Percentiles rank a stretch among this genome's conserved stretches.
Conservation (phyloP, 805 yeast species). For the Saccharomycopsis olivae region DNA sequence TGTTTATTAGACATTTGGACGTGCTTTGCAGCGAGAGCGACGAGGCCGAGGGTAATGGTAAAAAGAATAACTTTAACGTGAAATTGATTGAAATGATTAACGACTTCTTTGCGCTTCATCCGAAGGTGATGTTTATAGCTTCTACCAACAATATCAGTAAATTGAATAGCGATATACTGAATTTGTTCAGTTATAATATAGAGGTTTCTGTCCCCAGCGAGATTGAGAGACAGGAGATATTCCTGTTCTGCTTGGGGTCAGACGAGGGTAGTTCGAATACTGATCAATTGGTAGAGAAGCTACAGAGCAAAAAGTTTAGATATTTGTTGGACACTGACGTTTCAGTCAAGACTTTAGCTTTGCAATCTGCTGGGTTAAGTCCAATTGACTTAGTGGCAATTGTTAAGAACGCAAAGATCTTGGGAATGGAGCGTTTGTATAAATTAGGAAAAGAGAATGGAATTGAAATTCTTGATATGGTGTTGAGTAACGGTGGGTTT, state of each 20-base stretch:
- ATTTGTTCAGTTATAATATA: conserved; percentile 66
- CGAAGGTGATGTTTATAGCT: conserved; percentile 44
- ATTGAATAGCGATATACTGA: conserved; percentile 54
- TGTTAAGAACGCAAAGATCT: conserved; percentile 49
- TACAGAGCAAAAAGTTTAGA: neutral
- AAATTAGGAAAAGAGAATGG: conserved; percentile 14
- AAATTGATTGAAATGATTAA: conserved; percentile 49
- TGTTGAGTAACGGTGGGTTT: conserved; percentile 45
- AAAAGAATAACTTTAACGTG: conserved; percentile 35
- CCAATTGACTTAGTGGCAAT: conserved; percentile 74
- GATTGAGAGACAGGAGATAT: conserved; percentile 54
- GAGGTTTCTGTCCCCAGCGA: conserved; percentile 72
- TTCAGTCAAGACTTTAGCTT: conserved; percentile 45
- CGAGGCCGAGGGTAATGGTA: conserved; percentile 9
- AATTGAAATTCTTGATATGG: conserved; percentile 25
- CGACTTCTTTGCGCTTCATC: conserved; percentile 32
- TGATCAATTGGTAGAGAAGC: neutral
- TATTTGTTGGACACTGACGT: conserved; percentile 37
- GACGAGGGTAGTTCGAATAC: conserved; percentile 21
- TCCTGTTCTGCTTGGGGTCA: conserved; percentile 42
- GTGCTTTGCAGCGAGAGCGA: conserved; percentile 49
- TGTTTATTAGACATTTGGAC: conserved; percentile 66
- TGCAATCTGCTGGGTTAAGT: conserved; percentile 87
- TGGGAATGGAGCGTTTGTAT: conserved; percentile 40
- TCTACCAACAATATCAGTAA: conserved; percentile 61